Evolutionary conservation across 129 eudicot species (phyloP).

Genomic region (Chrysanthemum seticuspe): DNA sequence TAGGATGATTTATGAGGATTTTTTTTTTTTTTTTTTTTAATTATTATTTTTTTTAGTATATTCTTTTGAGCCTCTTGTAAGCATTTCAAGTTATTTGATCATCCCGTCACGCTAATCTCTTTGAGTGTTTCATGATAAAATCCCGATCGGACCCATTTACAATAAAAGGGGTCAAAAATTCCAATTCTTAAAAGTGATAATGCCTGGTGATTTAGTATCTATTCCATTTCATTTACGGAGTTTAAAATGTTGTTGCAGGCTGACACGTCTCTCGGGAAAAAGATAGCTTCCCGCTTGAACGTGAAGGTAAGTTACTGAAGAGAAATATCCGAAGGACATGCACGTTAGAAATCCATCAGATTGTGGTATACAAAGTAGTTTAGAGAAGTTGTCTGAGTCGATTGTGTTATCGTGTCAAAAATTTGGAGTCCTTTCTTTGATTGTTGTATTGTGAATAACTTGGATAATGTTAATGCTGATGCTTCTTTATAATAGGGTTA

Average conservation of each 20-base stretch:
- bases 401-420: constrained; percentile 31
- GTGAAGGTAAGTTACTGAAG: constrained; percentile 71
- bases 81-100: too few species aligned
- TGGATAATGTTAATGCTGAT: too few species aligned
- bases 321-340: not conserved
- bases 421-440: constrained; percentile 12
- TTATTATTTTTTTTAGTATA: too few species aligned
- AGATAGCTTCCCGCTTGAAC: constrained; percentile 85
- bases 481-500: too few species aligned
- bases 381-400: constrained; percentile 28
- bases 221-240: not conserved
- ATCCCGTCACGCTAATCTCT: too few species aligned
- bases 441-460: too few species aligned
- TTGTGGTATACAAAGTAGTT: constrained; percentile 36
- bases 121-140: too few species aligned
- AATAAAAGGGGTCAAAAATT: not conserved
- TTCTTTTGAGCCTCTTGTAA: too few species aligned
- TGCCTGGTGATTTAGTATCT: not conserved
- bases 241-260: constrained; percentile 46
- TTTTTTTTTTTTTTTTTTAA: too few species aligned
- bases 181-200: not conserved
- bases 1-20: too few species aligned
- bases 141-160: not conserved
- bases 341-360: constrained; percentile 15
- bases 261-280: constrained; percentile 84